Percentiles rank a stretch among this genome's conserved stretches.
Evolutionary conservation across 2,329 filamentous ascomycete species (phyloP).

Genomic region (Cytospora schulzeri): DNA sequence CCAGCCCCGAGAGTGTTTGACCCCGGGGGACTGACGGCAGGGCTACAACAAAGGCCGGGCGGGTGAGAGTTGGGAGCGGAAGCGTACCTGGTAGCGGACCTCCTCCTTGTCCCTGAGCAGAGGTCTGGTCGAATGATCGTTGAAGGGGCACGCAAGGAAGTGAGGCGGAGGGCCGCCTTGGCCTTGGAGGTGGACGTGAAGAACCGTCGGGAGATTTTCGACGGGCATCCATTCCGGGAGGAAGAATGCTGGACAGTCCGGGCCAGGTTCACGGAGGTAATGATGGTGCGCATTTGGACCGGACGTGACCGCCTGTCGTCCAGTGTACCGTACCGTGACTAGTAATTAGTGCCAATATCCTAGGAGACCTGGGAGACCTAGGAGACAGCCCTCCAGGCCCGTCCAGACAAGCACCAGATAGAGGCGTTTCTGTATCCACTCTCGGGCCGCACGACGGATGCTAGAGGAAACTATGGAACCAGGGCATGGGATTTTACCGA

Average conservation of each 20-base stretch:
- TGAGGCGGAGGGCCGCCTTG: conserved; percentile 27
- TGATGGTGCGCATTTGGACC: conserved; percentile 26
- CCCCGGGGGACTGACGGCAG: not conserved
- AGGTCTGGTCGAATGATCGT: conserved; percentile 24
- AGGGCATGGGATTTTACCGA: conserved; percentile 1
- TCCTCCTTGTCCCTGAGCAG: conserved; percentile 15
- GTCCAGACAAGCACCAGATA: conserved; percentile 16
- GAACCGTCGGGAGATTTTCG: conserved; percentile 27
- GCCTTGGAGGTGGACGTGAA: conserved; percentile 26
- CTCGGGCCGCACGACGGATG: conserved; percentile 20
- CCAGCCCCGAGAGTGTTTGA: not conserved
- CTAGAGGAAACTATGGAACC: not conserved
- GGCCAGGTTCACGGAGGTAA: conserved; percentile 23
- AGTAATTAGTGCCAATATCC: conserved; percentile 21
- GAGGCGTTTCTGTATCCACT: conserved; percentile 20
- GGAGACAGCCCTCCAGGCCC: conserved; percentile 14
- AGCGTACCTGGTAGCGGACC: conserved; percentile 18
- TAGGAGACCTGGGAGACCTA: conserved; percentile 9
- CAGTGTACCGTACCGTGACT: conserved; percentile 3
- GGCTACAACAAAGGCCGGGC: not conserved
- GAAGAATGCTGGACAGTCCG: conserved; percentile 24
- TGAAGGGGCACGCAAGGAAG: conserved; percentile 26
- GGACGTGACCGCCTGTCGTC: conserved; percentile 25
- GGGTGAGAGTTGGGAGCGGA: conserved; percentile 17
- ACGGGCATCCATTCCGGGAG: conserved; percentile 28